phyloP scores from a whole-genome alignment of 148 eudicot species.

The Fagopyrum tataricum region DNA sequence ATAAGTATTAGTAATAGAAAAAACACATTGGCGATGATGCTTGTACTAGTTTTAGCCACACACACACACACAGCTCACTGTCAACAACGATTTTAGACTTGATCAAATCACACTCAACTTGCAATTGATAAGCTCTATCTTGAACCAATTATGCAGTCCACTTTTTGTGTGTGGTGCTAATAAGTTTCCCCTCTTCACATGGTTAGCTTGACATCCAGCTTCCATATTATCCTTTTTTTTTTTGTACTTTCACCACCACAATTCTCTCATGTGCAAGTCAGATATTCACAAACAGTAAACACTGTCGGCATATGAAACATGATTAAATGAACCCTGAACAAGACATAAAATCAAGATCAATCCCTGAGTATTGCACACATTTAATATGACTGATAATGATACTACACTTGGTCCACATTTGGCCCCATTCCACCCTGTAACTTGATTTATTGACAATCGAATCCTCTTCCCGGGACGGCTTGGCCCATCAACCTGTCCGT shows the following conservation, averaged over 20 bases:
- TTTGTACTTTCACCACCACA: neutral
- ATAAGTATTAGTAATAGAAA: no score
- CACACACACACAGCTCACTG: no score
- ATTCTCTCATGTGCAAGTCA: neutral
- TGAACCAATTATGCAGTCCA: neutral
- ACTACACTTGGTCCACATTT: neutral
- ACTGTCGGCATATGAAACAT: conserved; percentile 9
- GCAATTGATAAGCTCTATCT: conserved; percentile 4
- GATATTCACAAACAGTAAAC: neutral
- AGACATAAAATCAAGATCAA: neutral
- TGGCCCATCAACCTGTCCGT: neutral
- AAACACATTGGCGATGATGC: no score
- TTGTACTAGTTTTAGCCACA: no score
- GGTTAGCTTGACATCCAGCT: neutral
- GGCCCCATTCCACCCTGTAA: conserved; percentile 5
- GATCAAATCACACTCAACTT: neutral
- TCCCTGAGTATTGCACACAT: neutral
- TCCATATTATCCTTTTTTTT: neutral
- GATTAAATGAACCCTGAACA: neutral
- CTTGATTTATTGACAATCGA: conserved; percentile 2
- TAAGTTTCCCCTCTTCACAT: neutral
- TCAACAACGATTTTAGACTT: no score
- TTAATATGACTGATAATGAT: conserved; percentile 10
- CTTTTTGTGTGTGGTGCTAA: conserved; percentile 3
- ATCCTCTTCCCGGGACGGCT: neutral